Conservation (phyloP, 2,329 filamentous ascomycete genomes). For the Claviceps humidiphila region DNA sequence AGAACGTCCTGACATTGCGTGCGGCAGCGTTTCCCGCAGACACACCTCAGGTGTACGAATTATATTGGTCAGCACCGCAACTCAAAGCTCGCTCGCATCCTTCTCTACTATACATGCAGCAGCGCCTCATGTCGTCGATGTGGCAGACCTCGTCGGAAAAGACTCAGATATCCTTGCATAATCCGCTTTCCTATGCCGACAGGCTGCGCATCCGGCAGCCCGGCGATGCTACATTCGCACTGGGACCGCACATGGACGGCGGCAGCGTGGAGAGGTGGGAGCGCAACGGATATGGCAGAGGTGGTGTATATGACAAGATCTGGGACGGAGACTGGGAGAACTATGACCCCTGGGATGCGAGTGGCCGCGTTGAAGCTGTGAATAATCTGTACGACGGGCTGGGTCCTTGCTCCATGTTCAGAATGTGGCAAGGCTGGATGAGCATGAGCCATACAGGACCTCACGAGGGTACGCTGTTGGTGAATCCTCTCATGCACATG, state of each 20-base stretch:
- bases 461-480: slow-evolving; percentile 64
- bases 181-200: slow-evolving; percentile 57
- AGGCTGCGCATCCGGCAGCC: slow-evolving; percentile 58
- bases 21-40: slow-evolving; percentile 47
- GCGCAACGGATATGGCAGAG: slow-evolving; percentile 48
- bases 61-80: slow-evolving; percentile 63
- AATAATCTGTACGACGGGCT: slow-evolving; percentile 70
- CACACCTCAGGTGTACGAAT: slow-evolving; percentile 57
- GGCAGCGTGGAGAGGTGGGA: slow-evolving; percentile 69
- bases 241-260: slow-evolving; percentile 62
- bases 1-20: not conserved
- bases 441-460: slow-evolving; percentile 62
- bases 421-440: slow-evolving; percentile 86
- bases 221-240: slow-evolving; percentile 55
- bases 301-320: slow-evolving; percentile 59
- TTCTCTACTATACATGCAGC: slow-evolving; percentile 47
- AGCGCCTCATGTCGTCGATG: slow-evolving; percentile 44
- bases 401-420: slow-evolving; percentile 71
- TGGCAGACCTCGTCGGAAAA: slow-evolving; percentile 40
- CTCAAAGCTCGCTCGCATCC: slow-evolving; percentile 54
- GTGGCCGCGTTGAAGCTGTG: slow-evolving; percentile 51
- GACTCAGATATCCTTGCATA: slow-evolving; percentile 33
- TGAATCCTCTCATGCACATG: slow-evolving; percentile 65
- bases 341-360: slow-evolving; percentile 73
- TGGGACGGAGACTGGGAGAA: slow-evolving; percentile 65